Conservation (phyloP, 2,329 filamentous ascomycete species). For the Colletotrichum sidae region DNA sequence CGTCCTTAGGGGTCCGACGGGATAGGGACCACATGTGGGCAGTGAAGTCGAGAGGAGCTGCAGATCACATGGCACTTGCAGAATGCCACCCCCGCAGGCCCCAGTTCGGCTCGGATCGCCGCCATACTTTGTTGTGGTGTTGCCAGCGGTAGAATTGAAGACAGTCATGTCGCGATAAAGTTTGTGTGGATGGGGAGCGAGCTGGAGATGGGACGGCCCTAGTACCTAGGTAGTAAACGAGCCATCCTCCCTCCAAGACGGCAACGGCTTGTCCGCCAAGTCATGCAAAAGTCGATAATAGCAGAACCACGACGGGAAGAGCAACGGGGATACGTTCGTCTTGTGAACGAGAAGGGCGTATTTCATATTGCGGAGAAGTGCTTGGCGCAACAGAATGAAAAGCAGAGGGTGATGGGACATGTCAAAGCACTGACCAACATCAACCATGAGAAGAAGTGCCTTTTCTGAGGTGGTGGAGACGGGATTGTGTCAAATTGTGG, state of each 20-base stretch:
- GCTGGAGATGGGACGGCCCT: neutral
- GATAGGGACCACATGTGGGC: conserved; percentile 17
- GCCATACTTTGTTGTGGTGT: conserved; percentile 25
- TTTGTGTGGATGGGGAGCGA: neutral
- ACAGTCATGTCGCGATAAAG: neutral
- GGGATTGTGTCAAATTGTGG: neutral
- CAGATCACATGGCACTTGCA: conserved; percentile 34
- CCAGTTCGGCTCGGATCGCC: conserved; percentile 30
- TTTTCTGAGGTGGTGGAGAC: conserved; percentile 14
- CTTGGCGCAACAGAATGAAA: neutral
- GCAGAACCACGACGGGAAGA: no score
- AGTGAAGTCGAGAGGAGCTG: conserved; percentile 19
- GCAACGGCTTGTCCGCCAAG: conserved; percentile 31
- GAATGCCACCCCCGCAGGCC: conserved; percentile 31
- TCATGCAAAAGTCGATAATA: neutral
- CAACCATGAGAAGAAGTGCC: neutral
- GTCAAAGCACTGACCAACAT: conserved; percentile 9
- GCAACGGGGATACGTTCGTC: no score
- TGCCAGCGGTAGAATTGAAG: conserved; percentile 6
- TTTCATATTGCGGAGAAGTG: neutral
- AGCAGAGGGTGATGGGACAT: neutral
- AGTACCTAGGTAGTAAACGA: neutral
- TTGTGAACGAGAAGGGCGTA: neutral
- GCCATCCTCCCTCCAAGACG: conserved; percentile 7
- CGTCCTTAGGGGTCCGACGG: conserved; percentile 29